These are phyloP conservation scores for Drosera spatulata DNA, from an alignment of 179 eudicot species.

Conservation along the genomic window DNA sequence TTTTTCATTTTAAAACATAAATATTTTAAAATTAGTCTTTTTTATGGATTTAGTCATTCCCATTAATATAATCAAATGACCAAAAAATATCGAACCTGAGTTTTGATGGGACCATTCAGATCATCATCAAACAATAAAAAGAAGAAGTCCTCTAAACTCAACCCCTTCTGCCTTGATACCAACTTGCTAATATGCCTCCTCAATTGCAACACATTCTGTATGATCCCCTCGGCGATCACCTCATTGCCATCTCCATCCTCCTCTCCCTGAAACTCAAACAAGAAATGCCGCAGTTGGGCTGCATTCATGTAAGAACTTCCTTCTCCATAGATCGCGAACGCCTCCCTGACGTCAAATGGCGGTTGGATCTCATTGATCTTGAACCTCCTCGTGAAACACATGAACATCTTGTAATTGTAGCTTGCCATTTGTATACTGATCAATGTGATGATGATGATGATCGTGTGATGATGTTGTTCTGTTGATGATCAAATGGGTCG, in stretches of 20 bases:
- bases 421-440: constrained; percentile 13
- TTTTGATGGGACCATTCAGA: constrained; percentile 52
- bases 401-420: constrained; percentile 69
- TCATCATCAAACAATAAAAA: constrained; percentile 46
- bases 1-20: no score
- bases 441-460: not conserved
- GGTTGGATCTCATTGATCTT: constrained; percentile 51
- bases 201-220: constrained; percentile 24
- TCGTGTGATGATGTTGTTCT: not conserved
- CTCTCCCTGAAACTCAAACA: constrained; percentile 59
- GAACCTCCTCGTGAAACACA: constrained; percentile 67
- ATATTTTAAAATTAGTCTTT: no score
- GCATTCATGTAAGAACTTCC: constrained; percentile 33
- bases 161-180: constrained; percentile 10
- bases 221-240: constrained; percentile 29
- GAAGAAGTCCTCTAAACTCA: constrained; percentile 64
- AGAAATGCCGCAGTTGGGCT: constrained; percentile 42
- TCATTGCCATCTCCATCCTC: constrained; percentile 8
- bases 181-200: constrained; percentile 25
- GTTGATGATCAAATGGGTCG: not conserved
- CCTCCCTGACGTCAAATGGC: constrained; percentile 65
- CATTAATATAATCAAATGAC: not conserved
- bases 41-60: no score
- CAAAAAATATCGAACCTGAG: constrained; percentile 34
- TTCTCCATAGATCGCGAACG: constrained; percentile 34